Evolutionary conservation across 345 rosid species (phyloP).

Genomic region (Pistacia vera): DNA sequence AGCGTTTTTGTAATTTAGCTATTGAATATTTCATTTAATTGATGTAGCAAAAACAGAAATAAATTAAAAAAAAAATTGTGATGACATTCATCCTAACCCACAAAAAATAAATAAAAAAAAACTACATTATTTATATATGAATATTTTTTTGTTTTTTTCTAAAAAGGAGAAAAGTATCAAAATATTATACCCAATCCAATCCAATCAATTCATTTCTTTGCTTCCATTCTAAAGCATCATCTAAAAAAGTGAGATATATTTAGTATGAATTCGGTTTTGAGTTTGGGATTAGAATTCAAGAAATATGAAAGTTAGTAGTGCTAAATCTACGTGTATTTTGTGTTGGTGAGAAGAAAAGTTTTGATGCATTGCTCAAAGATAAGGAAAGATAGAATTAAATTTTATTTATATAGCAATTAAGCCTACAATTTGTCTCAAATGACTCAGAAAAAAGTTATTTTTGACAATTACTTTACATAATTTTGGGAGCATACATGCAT

Average conservation of each 20-base stretch:
- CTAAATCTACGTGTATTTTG: constrained; percentile 23
- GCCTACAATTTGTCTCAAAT: neutral
- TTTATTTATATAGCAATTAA: neutral
- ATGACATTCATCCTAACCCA: no score
- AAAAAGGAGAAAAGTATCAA: no score
- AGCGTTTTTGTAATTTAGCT: neutral
- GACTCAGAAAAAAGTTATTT: constrained; percentile 16
- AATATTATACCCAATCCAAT: no score
- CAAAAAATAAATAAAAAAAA: no score
- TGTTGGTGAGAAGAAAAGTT: constrained; percentile 27
- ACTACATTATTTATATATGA: no score
- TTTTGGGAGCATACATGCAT: no score
- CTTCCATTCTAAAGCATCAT: neutral
- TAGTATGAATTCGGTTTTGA: neutral
- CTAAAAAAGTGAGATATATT: neutral
- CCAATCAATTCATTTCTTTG: neutral
- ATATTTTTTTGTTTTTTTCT: no score
- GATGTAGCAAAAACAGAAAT: neutral
- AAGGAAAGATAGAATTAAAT: neutral
- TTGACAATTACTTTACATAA: neutral
- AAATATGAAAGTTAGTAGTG: neutral
- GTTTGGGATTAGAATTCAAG: neutral
- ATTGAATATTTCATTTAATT: neutral
- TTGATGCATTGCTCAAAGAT: constrained; percentile 25
- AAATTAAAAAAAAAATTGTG: no score